A percentile compares a stretch with the other conserved stretches of the same genome.
These are phyloP conservation scores for Artemisia annua DNA, from an alignment of 129 eudicot genomes.

Conservation along the genomic window DNA sequence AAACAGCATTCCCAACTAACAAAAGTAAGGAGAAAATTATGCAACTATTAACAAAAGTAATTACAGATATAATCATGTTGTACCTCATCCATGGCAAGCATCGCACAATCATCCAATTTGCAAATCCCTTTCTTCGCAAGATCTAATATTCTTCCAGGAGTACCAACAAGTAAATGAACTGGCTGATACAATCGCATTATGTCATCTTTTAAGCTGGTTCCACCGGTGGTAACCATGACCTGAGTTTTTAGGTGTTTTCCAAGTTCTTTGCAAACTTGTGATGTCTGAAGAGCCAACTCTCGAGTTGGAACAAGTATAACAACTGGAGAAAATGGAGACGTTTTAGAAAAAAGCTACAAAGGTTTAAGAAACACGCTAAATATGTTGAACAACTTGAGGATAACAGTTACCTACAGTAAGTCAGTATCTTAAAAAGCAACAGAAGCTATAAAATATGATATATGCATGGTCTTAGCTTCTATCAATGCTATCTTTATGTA, in stretches of 20 bases:
- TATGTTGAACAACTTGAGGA: too few relatives aligned
- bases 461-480: background rate
- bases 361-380: background rate
- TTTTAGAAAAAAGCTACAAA: background rate
- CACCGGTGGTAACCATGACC: slow-evolving; percentile 98
- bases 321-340: slow-evolving; percentile 44
- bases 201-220: slow-evolving; percentile 95
- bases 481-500: background rate
- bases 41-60: background rate
- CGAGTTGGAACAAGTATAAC: slow-evolving; percentile 97
- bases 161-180: slow-evolving; percentile 97
- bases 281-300: slow-evolving; percentile 98
- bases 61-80: background rate
- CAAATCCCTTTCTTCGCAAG: slow-evolving; percentile 90
- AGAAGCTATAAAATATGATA: background rate
- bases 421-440: too few relatives aligned
- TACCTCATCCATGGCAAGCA: slow-evolving; percentile 98
- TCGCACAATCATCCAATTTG: slow-evolving; percentile 66
- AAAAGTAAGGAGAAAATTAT: background rate
- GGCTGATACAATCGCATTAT: slow-evolving; percentile 98
- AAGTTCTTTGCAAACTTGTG: slow-evolving; percentile 99
- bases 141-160: slow-evolving; percentile 98
- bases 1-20: too few relatives aligned
- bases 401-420: too few relatives aligned
- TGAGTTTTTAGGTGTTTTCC: slow-evolving; percentile 91